Base-by-base conservation (phyloP, 2,329 filamentous ascomycete genomes). In the Aureobasidium vineae region DNA sequence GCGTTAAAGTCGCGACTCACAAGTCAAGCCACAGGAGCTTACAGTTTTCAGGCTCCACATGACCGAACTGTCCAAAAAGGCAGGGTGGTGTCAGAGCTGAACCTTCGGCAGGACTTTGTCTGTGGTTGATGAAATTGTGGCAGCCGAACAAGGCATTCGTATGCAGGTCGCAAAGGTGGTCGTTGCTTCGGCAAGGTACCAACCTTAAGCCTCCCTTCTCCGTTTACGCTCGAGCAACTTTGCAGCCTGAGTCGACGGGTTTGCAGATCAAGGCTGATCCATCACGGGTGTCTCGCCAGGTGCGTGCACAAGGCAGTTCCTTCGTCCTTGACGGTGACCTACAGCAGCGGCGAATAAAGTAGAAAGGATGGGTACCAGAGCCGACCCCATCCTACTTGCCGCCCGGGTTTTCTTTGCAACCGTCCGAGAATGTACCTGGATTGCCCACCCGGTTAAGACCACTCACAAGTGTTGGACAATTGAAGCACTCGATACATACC, bases 121-220 rank as follows among this genome's bases (percentile, higher is more conserved):
- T 59, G 38, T 33, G 40, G 54, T 59, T 59, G 40, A 61, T 49
- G 57, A 47, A 21, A 61, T 49, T 23, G 31, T 49, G 57, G 36
- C 43, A 49, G 43, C 41, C 41, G 43, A 21, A 33, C 28, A 36
- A 10, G 11, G 31, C 33, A 36, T 36, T 36, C 33, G 19, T 21
- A 49, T 61, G 57, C 41, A 61, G 41, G 57, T 61, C 31, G 43
- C n/a, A 38, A 49, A 23, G n/a, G 41, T 61, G 43, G 57, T 41
- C n/a, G 28, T 19, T 61, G 57, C 57, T 61, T 61, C 40, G 57
- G 43, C 40, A 59, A 59, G 54, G 54, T 59, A 59, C 54, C 26
- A 59, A 59, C 54, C 54, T 59, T 45, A 61, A 60, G 31, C n/a
- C 19, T 36, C 15, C 13, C 57, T 28, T 21, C 15, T n/a, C 23